Evolutionary conservation across 1,139 yeast genomes (phyloP), one percentile per base, ranked within the genome.

Genomic region (Spencermartinsiella ligniputridi): DNA sequence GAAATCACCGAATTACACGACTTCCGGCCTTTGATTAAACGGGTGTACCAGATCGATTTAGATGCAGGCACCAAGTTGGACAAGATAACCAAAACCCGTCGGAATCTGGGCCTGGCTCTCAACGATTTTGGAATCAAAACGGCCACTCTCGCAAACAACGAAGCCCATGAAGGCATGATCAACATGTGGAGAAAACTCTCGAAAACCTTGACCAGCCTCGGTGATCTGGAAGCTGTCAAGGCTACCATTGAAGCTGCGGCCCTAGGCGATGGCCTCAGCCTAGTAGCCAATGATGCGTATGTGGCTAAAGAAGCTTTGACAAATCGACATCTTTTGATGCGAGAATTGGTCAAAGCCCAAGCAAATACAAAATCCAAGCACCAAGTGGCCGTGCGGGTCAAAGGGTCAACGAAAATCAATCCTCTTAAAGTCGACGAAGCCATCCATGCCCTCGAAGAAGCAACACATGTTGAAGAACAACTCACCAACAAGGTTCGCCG

Each of bases 341-440:
- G 97, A 46, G 98, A 94, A 54, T 70, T 88, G 42, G 61, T 78
- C 20, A 85, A 79, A 56, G 94, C 97, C 1, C 95, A 90, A 59
- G 77, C 80, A 3, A 78, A 74, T 49, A 79, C 96, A 2, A 78
- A 76, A 54, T 66, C 78, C 21, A 85, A 80, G 57, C 95, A 87
- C 56, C 76, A 79, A 41, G 75, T 78, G 12, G 95, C 95, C 1
- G 77, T 84, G 22, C 82, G 83, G 54, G 73, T 90, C 45, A 83
- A 87, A 57, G 81, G 78, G 49, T 84, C 82, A 52, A 71, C 89
- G 19, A 79, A 86, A 41, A 81, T 88, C 44, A 92, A 85, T 58
- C 96, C 97, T 0, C 66, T 84, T 32, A 87, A 84, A 59, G 96
- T 89, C 1, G 97, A 92, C 57, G 97, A 90, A 52, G 95, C 97